Evolutionary conservation across 2,329 filamentous ascomycete species (phyloP).

Genomic region (Arthrobotrys megalospora): DNA sequence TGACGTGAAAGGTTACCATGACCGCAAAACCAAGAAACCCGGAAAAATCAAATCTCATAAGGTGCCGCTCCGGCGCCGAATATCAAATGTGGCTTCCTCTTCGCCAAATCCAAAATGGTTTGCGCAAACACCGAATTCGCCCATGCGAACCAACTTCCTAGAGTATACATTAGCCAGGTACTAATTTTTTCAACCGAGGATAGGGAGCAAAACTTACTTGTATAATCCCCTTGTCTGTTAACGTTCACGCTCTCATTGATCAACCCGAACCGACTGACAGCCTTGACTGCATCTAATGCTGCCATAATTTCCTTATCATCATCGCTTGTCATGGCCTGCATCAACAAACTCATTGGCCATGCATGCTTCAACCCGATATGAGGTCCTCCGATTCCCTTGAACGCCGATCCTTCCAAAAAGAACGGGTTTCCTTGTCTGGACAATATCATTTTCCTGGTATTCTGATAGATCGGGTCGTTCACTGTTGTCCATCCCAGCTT

Average conservation of each 20-base stretch:
- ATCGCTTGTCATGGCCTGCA: constrained; percentile 90
- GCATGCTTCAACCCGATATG: constrained; percentile 88
- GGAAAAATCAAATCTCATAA: constrained; percentile 69
- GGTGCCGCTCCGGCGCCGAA: constrained; percentile 77
- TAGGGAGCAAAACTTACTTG: constrained; percentile 72
- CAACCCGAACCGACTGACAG: constrained; percentile 81
- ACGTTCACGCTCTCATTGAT: constrained; percentile 95
- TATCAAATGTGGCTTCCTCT: constrained; percentile 87
- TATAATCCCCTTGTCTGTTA: constrained; percentile 78
- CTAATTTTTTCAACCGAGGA: constrained; percentile 16
- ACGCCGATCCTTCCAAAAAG: constrained; percentile 81
- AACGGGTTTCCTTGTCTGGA: constrained; percentile 86
- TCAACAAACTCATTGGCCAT: constrained; percentile 95
- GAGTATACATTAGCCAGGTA: constrained; percentile 27
- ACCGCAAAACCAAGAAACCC: neutral
- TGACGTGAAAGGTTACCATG: neutral
- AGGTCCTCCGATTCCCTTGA: constrained; percentile 87
- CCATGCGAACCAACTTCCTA: constrained; percentile 94
- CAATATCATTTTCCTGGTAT: constrained; percentile 87
- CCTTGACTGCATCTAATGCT: constrained; percentile 81
- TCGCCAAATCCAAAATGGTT: constrained; percentile 89
- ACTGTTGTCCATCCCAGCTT: constrained; percentile 80
- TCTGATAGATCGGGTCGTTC: constrained; percentile 82
- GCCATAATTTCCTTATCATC: constrained; percentile 84
- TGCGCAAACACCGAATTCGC: constrained; percentile 96